Base-by-base conservation (phyloP, 495 filamentous ascomycete species). In the Pyronema domesticum region DNA sequence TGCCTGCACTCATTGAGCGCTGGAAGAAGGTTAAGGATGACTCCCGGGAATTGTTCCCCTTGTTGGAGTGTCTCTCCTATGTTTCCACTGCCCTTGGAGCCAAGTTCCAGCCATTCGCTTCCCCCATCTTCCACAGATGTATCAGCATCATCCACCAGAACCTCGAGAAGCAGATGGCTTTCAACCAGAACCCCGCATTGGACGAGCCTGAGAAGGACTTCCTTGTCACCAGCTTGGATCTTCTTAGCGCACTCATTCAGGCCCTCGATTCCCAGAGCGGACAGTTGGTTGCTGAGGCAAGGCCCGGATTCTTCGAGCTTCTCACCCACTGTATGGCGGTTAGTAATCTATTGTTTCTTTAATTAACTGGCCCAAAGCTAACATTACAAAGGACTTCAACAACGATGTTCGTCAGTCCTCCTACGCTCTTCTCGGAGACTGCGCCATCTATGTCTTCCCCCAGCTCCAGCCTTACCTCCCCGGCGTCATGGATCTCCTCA, bases 201-300 rank as follows among this genome's bases (percentile, higher is more conserved):
- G 91, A 99, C 43, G 70, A 79, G 55, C 89, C 93, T 5, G 89
- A 95, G 67, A 94, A 95, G 71, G 91, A 96, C 70, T 99, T 99
- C 70, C 69, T 96, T 56, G 85, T 96, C 47, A 96, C 93, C 46
- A 94, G 87, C 65, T 77, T 99, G 51, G 91, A 99, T 67, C 81
- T 99, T 17, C 69, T 99, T 55, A 94, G 88, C 67, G 83, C 86
- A 18, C 83, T 96, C 59, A 89, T 96, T 49, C 91, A 99, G 66
- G 91, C 87, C 4, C 77, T 99, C 7, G 81, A 89, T 48, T 73
- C 79, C 14, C 82, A 84, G 68, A 85, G 85, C 56, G 74, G 77
- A 37, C 79, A 83, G 63, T 75, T 98, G 37, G 80, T 95, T 48
- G 70, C 73, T 52, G 77, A 71, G 50, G 82, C 84, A 3, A 79